A percentile compares a stretch with the other conserved stretches of the same genome.
Evolutionary conservation across 805 yeast species (phyloP).

Genomic region (Dipodascopsis uninucleata): DNA sequence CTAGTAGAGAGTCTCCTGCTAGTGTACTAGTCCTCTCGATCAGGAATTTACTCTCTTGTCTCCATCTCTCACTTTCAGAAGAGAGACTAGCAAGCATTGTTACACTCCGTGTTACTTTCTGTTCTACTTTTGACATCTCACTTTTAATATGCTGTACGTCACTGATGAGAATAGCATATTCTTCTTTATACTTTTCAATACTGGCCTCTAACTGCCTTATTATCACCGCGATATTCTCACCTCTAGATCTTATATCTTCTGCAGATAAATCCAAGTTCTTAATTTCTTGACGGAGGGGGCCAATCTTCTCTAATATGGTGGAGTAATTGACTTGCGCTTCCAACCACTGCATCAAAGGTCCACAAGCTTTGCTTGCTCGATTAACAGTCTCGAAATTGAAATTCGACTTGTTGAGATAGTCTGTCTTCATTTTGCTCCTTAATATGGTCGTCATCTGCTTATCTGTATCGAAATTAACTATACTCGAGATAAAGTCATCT

Average conservation of each 20-base stretch:
- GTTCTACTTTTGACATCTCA: conserved; percentile 62
- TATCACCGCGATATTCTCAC: conserved; percentile 77
- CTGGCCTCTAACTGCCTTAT: conserved; percentile 61
- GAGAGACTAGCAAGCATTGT: conserved; percentile 59
- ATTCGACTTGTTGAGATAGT: conserved; percentile 58
- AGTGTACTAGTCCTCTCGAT: conserved; percentile 44
- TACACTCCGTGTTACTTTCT: conserved; percentile 59
- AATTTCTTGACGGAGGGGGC: conserved; percentile 71
- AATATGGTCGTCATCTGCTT: conserved; percentile 51
- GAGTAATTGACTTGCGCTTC: conserved; percentile 82
- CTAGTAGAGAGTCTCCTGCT: conserved; percentile 62
- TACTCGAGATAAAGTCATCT: conserved; percentile 82
- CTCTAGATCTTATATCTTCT: conserved; percentile 58
- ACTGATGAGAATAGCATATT: conserved; percentile 70
- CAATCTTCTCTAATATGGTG: conserved; percentile 61
- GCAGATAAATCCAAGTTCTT: conserved; percentile 55
- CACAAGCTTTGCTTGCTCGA: conserved; percentile 93
- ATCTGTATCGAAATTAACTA: conserved; percentile 69
- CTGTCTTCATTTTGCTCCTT: conserved; percentile 53
- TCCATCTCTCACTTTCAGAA: conserved; percentile 73
- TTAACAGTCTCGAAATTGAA: conserved; percentile 71
- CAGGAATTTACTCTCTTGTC: conserved; percentile 51
- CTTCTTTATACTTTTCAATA: conserved; percentile 62
- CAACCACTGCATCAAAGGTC: conserved; percentile 86
- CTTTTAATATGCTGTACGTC: conserved; percentile 71